Base-by-base conservation (phyloP, 106 monocot species). In the Dendrobium chrysotoxum region DNA sequence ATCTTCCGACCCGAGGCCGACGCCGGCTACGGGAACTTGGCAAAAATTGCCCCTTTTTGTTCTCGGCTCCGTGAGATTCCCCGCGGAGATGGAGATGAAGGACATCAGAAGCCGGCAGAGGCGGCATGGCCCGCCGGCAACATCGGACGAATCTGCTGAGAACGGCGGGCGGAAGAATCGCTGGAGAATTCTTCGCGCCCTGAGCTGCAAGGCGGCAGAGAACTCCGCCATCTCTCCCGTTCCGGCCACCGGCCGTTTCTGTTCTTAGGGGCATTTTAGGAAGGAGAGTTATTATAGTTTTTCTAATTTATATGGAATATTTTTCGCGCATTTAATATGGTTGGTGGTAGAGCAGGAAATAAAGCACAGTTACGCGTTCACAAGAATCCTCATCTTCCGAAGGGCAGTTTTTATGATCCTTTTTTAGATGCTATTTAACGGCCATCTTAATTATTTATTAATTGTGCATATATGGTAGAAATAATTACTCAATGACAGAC, bases 1-100 rank as follows among this genome's bases (percentile, higher is more conserved):
- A 23, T 65, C 80, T 47, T 31, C 75, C 11, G 67, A 13, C 10
- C 44, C 79, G 61, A n/a, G 11, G 15, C 71, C 28, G 0, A 17
- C n/a, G 41, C 74, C 74, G 41, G 74, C 41, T 1, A 42, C 20
- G 20, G 41, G 74, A 76, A 26, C 26, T 50, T 42, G 78, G 54
- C 75, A 73, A 75, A 82, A 80, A 47, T 90, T 85, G 87, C 74
- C 80, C 57, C 40, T 58, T 38, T 71, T 82, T 7, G 80, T 72
- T 28, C 67, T 87, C 57, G 78, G 87, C 55, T 67, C 80, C 76
- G 79, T 82, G 79, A 65, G 82, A 41, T 79, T 74, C 25, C 89
- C 89, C 42, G 73, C 84, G 77, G 82, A 40, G 72, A 89, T 84
- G 87, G 87, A 86, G 76, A 80, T 89, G 82, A 71, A 42, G 23